Base-by-base conservation (phyloP, 805 yeast species). In the Metschnikowia noctiluminum region DNA sequence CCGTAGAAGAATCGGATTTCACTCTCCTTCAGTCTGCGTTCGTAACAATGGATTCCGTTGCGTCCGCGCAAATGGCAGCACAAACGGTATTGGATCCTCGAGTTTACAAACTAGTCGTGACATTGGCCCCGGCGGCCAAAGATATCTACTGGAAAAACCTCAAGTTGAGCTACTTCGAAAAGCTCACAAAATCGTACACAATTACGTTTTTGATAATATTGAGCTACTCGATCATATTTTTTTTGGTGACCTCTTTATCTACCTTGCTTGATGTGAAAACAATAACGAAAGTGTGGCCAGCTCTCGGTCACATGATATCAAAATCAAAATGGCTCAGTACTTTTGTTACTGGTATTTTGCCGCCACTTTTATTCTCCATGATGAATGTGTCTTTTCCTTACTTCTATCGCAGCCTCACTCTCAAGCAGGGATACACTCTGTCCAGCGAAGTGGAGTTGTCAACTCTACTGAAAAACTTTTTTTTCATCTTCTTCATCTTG, bases 391-490 rank as follows among this genome's bases (percentile, higher is more conserved):
- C 67, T 38, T 62, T 81, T 35, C 86, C 86, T 2, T 81, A 80
- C 60, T 75, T 79, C 45, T 81, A 80, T 55, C 68, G 77, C 15
- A 78, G 66, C 51, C 68, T 81, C 32, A 71, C 83, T 1, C 66
- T 68, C 48, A 62, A 66, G 47, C 85, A 81, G 59, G 84, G 85
- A 1, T 66, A 78, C 54, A 63, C 74, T 10, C 79, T 82, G 43
- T 77, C 78, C 50, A 81, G 84, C 40, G 85, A 81, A 50, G 76
- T 78, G 39, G 85, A 81, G 61, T 62, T 81, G 38, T 75, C 82
- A 3, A 73, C 83, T 2, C 71, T 81, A 31, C 73, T 73, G 62
- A 81, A 81, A 63, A 81, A 81, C 58, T 81, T 81, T 61, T 73
- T 79, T 59, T 81, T 77, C 64, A 78, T 80, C 28, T 81, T 81